These are phyloP conservation scores for Trichoderma oligosporum DNA, from an alignment of 2,329 filamentous ascomycete genomes.

Conservation along the genomic window DNA sequence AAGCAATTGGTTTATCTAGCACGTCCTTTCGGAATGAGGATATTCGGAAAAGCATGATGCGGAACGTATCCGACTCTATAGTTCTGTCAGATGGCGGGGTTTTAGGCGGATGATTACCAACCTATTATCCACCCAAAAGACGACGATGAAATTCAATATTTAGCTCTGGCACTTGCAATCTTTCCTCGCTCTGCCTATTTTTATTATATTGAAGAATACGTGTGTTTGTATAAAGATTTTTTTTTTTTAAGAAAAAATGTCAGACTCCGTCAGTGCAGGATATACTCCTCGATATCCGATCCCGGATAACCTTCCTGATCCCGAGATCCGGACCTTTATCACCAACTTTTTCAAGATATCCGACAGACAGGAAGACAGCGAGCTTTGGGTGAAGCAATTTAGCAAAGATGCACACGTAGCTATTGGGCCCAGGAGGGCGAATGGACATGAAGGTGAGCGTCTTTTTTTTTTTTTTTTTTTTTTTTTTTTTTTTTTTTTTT, in stretches of 20 bases:
- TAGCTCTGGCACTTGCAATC: too few relatives aligned
- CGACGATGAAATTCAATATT: too few relatives aligned
- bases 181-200: too few relatives aligned
- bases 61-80: too few relatives aligned
- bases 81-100: too few relatives aligned
- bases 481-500: neutral
- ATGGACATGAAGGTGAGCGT: constrained; percentile 34
- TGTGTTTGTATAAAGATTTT: too few relatives aligned
- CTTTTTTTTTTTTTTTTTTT: neutral
- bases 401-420: constrained; percentile 39
- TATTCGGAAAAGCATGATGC: too few relatives aligned
- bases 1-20: too few relatives aligned
- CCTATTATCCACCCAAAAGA: too few relatives aligned
- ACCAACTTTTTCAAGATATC: constrained; percentile 43
- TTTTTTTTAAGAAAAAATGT: constrained; percentile 21
- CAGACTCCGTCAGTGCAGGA: constrained; percentile 24
- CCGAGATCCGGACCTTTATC: constrained; percentile 38
- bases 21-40: too few relatives aligned
- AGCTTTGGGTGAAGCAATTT: constrained; percentile 44
- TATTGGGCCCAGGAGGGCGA: constrained; percentile 40
- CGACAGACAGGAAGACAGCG: constrained; percentile 40
- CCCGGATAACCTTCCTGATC: constrained; percentile 30
- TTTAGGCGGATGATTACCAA: too few relatives aligned
- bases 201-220: too few relatives aligned
- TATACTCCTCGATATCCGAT: constrained; percentile 34